Base-by-base conservation (phyloP, 805 yeast species). In the Candida ponderosae region DNA sequence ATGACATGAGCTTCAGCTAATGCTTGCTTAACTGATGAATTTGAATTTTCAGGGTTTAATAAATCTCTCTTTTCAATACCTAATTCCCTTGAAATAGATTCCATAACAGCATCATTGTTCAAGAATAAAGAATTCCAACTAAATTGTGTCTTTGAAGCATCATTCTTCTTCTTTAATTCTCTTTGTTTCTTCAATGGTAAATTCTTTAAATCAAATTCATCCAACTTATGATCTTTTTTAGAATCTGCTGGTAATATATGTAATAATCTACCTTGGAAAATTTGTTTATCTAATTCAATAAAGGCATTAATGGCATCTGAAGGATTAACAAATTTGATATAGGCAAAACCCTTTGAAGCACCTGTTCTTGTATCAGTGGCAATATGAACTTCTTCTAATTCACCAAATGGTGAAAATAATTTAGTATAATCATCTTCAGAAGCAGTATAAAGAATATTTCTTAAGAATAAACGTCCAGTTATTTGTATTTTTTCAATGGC, bases 1-100 rank as follows among this genome's bases (percentile, higher is more conserved):
- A 93, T 80, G 15, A 89, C 96, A 53, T 88, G 93, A 3, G 97
- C 94, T 63, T 93, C 98, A 0, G 98, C 97, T 44, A 93, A 71
- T 0, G 98, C 97, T 60, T 89, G 97, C 56, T 89, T 86, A 13
- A 93, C 97, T 1, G 96, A 97, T 36, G 95, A 82, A 41, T 71
- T 79, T 7, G 95, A 72, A 45, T 79, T 85, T 48, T 86, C 83
- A 1, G 96, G 90, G 57, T 93, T 94, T 42, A 93, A 74, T 52
- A 93, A 70, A 40, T 87, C 86, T 7, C 93, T 70, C 59, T 90
- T 93, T 20, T 78, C 57, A 35, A 93, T 67, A 7, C 97, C 97
- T 60, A 93, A 61, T 50, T 82, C 81, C 7, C 74, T 57, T 2
- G 97, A 96, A 31, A 88, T 93, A 37, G 93, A 81, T 34, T 87